These are phyloP conservation scores for Letharia lupina DNA, from an alignment of 495 filamentous ascomycete species.

Conservation along the genomic window DNA sequence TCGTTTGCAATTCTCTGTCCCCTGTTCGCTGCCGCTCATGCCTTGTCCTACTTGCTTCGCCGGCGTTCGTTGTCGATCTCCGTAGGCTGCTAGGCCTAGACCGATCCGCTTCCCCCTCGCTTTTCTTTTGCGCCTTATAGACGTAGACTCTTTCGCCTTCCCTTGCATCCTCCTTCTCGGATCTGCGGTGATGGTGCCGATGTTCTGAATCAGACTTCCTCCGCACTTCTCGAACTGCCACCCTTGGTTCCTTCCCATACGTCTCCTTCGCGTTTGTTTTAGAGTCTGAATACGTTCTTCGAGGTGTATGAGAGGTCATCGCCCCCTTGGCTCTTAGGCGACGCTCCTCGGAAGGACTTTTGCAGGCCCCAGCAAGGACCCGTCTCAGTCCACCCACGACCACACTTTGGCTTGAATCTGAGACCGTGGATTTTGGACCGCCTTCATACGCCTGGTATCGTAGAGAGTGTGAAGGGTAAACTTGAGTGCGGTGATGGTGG, in stretches of 20 bases:
- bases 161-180: conserved; percentile 4
- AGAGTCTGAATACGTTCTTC: conserved; percentile 7
- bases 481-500: neutral
- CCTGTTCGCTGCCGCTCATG: conserved; percentile 25
- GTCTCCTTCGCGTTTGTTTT: conserved; percentile 1
- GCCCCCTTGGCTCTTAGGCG: neutral
- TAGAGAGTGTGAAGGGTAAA: neutral
- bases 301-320: conserved; percentile 9
- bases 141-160: conserved; percentile 2
- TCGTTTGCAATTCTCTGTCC: conserved; percentile 23
- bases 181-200: conserved; percentile 17
- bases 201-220: conserved; percentile 10
- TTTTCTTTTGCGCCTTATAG: neutral
- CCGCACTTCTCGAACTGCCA: conserved; percentile 8
- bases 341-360: conserved; percentile 8
- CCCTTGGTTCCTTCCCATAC: conserved; percentile 6
- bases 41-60: conserved; percentile 24
- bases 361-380: conserved; percentile 12
- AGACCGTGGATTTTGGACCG: neutral
- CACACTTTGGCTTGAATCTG: neutral
- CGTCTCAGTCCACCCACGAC: conserved; percentile 11
- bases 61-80: conserved; percentile 28
- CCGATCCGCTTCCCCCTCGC: neutral
- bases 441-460: neutral
- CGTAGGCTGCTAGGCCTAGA: conserved; percentile 14